These are phyloP conservation scores for Diaporthe ilicicola DNA, from an alignment of 2,329 filamentous ascomycete genomes.

Conservation along the genomic window DNA sequence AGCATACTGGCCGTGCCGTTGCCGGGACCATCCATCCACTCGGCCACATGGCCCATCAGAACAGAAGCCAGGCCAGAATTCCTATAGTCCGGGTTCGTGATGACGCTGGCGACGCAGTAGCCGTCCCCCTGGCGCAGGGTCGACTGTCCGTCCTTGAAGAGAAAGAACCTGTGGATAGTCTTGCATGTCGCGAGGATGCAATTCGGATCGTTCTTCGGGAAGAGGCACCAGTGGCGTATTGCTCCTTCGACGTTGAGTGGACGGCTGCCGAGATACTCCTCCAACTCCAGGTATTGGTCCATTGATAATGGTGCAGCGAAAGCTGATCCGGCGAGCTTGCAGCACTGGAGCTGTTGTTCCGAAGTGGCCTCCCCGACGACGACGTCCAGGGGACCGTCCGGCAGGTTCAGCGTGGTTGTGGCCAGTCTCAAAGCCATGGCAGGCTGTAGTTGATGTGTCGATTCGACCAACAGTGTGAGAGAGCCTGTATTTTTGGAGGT, in stretches of 20 bases:
- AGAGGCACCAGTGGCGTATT: slow-evolving; percentile 14
- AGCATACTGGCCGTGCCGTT: slow-evolving; percentile 4
- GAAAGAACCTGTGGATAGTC: slow-evolving; percentile 6
- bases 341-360: neutral
- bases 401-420: neutral
- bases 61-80: slow-evolving; percentile 1
- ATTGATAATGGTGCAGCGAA: slow-evolving; percentile 6
- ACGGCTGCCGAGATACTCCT: neutral
- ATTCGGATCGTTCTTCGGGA: neutral
- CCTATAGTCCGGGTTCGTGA: slow-evolving; percentile 1
- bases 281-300: slow-evolving; percentile 11
- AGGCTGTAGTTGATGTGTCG: neutral
- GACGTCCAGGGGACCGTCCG: neutral
- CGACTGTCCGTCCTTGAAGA: neutral
- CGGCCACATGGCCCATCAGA: neutral
- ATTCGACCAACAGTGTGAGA: neutral
- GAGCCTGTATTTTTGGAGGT: neutral
- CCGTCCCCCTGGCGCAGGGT: neutral
- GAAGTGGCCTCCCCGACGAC: neutral
- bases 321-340: slow-evolving; percentile 4
- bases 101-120: slow-evolving; percentile 19
- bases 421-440: neutral
- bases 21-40: slow-evolving; percentile 12
- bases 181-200: slow-evolving; percentile 19
- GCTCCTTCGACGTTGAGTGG: neutral